These are phyloP conservation scores for Urtica urens DNA, from an alignment of 306 rosid genomes.

Conservation along the genomic window DNA sequence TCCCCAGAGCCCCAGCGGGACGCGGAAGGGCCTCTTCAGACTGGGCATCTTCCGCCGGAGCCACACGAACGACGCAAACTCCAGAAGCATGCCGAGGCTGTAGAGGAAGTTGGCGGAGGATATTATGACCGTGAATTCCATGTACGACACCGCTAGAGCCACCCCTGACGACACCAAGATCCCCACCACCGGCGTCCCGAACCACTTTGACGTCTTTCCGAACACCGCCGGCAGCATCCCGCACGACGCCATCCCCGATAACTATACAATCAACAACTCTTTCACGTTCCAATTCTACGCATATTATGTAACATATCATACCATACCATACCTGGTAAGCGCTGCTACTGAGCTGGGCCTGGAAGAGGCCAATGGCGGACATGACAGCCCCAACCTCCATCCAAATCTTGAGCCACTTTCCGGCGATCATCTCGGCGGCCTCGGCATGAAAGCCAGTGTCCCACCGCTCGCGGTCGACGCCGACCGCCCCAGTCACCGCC, in stretches of 20 bases:
- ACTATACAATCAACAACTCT: no score
- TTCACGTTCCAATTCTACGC: no score
- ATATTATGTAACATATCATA: no score
- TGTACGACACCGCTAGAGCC: constrained; percentile 27
- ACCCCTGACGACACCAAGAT: constrained; percentile 30
- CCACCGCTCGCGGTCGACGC: constrained; percentile 32
- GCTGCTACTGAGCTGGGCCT: constrained; percentile 55
- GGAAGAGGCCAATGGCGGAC: constrained; percentile 44
- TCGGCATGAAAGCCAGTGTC: constrained; percentile 30
- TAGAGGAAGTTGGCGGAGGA: constrained; percentile 41
- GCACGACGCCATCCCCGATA: constrained; percentile 54
- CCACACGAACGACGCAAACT: constrained; percentile 46
- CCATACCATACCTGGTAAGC: constrained; percentile 53
- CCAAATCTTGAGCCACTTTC: constrained; percentile 40
- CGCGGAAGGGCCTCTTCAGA: constrained; percentile 26
- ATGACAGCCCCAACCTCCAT: constrained; percentile 45
- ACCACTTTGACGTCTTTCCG: constrained; percentile 26
- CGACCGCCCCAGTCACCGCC: constrained; percentile 36
- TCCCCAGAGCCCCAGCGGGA: constrained; percentile 31
- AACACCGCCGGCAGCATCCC: constrained; percentile 38
- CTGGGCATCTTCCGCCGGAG: constrained; percentile 36
- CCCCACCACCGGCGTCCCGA: constrained; percentile 60
- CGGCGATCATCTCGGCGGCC: constrained; percentile 45
- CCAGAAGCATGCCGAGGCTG: constrained; percentile 49
- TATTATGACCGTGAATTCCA: constrained; percentile 26